A percentile compares a stretch with the other conserved stretches of the same genome.
Evolutionary conservation across 1,139 yeast species (phyloP).

Genomic region (Arxiozyma heterogenica): DNA sequence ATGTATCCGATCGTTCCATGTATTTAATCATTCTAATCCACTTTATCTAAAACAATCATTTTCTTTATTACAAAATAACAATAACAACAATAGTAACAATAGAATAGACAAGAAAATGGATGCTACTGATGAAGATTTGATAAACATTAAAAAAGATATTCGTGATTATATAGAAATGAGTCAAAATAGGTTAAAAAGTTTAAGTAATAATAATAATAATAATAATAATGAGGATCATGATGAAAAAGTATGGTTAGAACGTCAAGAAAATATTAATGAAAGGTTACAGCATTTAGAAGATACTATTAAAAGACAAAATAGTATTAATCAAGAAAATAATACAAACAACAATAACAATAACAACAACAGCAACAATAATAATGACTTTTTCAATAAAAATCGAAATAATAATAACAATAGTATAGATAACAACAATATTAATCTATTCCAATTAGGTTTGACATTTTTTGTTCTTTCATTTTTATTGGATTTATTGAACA

Average conservation of each 20-base stretch:
- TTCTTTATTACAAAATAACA: neutral
- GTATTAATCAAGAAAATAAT: neutral
- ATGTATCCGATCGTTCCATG: neutral
- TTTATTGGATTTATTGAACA: slow-evolving; percentile 25
- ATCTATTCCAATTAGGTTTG: slow-evolving; percentile 30
- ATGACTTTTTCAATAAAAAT: neutral
- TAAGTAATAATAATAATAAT: slow-evolving; percentile 12
- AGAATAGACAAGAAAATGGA: neutral
- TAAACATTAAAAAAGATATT: slow-evolving; percentile 17
- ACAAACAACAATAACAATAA: slow-evolving; percentile 1
- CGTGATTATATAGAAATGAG: slow-evolving; percentile 8
- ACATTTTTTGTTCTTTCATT: slow-evolving; percentile 28
- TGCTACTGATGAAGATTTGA: slow-evolving; percentile 17
- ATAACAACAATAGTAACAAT: neutral
- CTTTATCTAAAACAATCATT: neutral
- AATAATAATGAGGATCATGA: slow-evolving; percentile 10
- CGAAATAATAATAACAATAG: neutral
- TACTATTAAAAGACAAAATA: slow-evolving; percentile 16
- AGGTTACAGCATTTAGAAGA: slow-evolving; percentile 20
- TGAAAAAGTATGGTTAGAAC: slow-evolving; percentile 5
- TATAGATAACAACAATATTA: slow-evolving; percentile 18
- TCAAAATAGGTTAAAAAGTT: neutral
- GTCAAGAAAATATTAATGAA: slow-evolving; percentile 19
- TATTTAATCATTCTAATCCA: neutral
- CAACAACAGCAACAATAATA: slow-evolving; percentile 1